Percentiles rank a stretch among this genome's conserved stretches.
Evolutionary conservation across 345 rosid species (phyloP).

Genomic region (Populus pruinosa): DNA sequence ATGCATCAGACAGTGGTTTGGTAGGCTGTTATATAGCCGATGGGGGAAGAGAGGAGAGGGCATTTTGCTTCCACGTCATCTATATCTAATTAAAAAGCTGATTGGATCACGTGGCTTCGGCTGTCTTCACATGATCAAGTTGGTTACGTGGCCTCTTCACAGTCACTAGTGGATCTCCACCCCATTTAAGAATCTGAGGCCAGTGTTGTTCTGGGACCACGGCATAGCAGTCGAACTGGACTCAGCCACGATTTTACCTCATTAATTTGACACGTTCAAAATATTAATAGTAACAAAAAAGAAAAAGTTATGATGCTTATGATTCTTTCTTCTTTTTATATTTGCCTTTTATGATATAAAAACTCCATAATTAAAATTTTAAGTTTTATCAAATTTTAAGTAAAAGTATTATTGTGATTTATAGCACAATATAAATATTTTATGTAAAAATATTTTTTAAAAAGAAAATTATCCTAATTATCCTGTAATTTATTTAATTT

Average conservation of each 20-base stretch:
- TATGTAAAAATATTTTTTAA: too few species aligned
- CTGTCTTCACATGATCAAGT: constrained; percentile 22
- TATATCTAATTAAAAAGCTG: neutral
- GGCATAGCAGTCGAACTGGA: neutral
- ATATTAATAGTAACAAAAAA: too few species aligned
- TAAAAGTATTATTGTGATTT: too few species aligned
- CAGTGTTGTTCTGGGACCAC: neutral
- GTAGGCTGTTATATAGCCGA: neutral
- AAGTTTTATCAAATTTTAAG: too few species aligned
- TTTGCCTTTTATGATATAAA: too few species aligned
- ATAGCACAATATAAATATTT: too few species aligned
- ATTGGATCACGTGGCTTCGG: constrained; percentile 23
- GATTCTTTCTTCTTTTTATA: too few species aligned
- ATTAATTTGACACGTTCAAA: constrained; percentile 10
- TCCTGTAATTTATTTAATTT: too few species aligned
- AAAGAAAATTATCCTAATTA: too few species aligned
- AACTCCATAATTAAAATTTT: too few species aligned
- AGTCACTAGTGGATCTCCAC: neutral
- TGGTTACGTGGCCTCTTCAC: constrained; percentile 32
- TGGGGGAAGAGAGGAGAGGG: constrained; percentile 14
- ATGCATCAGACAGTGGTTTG: too few species aligned
- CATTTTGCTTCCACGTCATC: constrained; percentile 34
- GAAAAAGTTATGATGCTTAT: too few species aligned
- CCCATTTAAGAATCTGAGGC: constrained; percentile 8
- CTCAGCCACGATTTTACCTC: constrained; percentile 19